Evolutionary conservation across 2,329 filamentous ascomycete species (phyloP).

Genomic region (Epichloe sp.): DNA sequence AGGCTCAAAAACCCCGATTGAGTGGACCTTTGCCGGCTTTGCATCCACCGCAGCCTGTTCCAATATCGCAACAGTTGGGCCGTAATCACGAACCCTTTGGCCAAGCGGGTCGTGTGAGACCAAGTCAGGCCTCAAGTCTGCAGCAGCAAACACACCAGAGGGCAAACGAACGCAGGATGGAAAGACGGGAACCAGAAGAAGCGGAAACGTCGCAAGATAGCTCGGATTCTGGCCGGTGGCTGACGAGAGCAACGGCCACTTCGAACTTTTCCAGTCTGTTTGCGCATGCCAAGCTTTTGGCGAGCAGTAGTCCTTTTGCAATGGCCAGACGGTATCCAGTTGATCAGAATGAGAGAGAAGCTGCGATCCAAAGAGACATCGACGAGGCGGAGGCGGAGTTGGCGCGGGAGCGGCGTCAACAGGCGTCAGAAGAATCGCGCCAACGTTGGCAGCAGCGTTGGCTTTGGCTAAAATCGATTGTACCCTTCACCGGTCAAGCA

Average conservation of each 20-base stretch:
- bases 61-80: not conserved
- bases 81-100: not conserved
- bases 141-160: not conserved
- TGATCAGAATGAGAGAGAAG: conserved; percentile 11
- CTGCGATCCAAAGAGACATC: conserved; percentile 12
- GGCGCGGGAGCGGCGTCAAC: conserved; percentile 1
- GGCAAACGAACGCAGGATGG: not conserved
- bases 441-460: conserved; percentile 10
- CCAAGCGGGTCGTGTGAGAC: not conserved
- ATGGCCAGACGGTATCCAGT: conserved; percentile 3
- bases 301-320: conserved; percentile 7
- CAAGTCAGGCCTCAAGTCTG: not conserved
- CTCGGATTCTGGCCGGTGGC: conserved; percentile 6
- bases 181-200: not conserved
- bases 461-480: conserved; percentile 11
- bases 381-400: conserved; percentile 7
- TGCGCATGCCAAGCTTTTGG: conserved; percentile 4
- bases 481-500: conserved; percentile 1
- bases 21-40: not conserved
- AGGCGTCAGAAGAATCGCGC: conserved; percentile 2
- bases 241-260: conserved; percentile 3
- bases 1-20: not conserved
- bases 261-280: conserved; percentile 5
- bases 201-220: conserved; percentile 2
- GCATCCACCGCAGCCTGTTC: not conserved